Evolutionary conservation across 164 flowering plant genomes (phyloP).

Genomic region (Echeveria elegans): DNA sequence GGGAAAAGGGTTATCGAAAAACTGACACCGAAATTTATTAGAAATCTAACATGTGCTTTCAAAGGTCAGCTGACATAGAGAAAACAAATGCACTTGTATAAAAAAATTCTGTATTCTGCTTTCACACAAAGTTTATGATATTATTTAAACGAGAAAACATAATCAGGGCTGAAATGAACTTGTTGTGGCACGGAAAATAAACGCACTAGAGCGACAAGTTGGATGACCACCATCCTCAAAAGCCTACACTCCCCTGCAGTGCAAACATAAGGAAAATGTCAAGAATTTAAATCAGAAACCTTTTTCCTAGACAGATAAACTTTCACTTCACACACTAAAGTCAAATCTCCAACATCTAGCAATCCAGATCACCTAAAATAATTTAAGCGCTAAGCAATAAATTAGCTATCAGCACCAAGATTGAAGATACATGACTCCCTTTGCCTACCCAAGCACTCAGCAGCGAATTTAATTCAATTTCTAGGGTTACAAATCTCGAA

Average conservation of each 20-base stretch:
- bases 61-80: neutral
- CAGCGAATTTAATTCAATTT: neutral
- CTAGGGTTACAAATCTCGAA: neutral
- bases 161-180: too few relatives aligned
- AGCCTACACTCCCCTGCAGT: neutral
- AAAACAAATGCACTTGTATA: neutral
- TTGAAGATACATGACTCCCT: neutral
- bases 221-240: neutral
- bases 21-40: too few relatives aligned
- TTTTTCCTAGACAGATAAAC: neutral
- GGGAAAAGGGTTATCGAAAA: conserved; percentile 71
- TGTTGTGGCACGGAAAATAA: neutral
- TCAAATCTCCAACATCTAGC: neutral
- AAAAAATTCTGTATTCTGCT: too few relatives aligned
- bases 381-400: neutral
- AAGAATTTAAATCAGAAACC: too few relatives aligned
- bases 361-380: neutral
- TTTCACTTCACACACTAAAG: neutral
- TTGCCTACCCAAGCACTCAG: neutral
- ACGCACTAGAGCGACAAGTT: neutral
- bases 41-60: neutral
- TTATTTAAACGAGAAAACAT: neutral
- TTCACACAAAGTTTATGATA: too few relatives aligned
- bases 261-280: too few relatives aligned
- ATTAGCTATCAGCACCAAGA: neutral